A percentile compares a stretch with the other conserved stretches of the same genome.
Evolutionary conservation across 2,329 filamentous ascomycete species (phyloP).

Genomic region (Leptosphaerulina australis): DNA sequence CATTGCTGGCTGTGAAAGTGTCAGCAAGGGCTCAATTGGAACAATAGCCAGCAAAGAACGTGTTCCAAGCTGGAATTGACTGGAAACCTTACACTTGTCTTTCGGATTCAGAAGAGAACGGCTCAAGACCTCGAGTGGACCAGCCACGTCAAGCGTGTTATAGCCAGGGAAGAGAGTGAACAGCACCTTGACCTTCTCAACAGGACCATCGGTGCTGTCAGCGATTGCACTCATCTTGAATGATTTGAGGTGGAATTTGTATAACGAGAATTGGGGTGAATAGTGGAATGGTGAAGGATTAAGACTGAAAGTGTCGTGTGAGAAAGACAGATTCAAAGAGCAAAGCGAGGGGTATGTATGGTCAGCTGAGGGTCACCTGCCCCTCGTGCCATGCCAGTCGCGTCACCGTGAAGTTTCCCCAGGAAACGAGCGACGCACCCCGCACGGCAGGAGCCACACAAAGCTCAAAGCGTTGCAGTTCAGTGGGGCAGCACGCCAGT

Average conservation of each 20-base stretch:
- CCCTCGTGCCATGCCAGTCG: slow-evolving; percentile 27
- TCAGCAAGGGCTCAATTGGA: slow-evolving; percentile 27
- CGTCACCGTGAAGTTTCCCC: slow-evolving; percentile 34
- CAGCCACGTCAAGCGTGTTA: slow-evolving; percentile 63
- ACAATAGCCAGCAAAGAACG: background rate
- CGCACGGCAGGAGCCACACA: slow-evolving; percentile 28
- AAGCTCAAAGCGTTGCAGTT: slow-evolving; percentile 21
- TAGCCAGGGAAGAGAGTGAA: slow-evolving; percentile 63
- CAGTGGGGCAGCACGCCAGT: slow-evolving; percentile 29
- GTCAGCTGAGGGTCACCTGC: slow-evolving; percentile 34
- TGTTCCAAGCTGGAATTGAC: slow-evolving; percentile 2
- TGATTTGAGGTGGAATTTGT: slow-evolving; percentile 26
- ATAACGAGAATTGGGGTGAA: slow-evolving; percentile 24
- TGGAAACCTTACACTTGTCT: slow-evolving; percentile 53
- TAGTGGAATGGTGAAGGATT: slow-evolving; percentile 24
- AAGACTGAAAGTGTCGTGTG: slow-evolving; percentile 28
- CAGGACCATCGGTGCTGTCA: slow-evolving; percentile 48
- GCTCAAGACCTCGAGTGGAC: slow-evolving; percentile 64
- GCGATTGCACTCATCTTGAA: slow-evolving; percentile 51
- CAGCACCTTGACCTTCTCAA: slow-evolving; percentile 68
- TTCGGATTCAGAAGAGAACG: slow-evolving; percentile 60
- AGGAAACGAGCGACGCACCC: slow-evolving; percentile 30
- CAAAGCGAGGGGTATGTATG: slow-evolving; percentile 20
- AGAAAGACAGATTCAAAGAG: slow-evolving; percentile 17
- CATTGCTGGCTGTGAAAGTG: slow-evolving; percentile 54